Evolutionary conservation across 2,329 filamentous ascomycete genomes (phyloP).

Genomic region (Dothideomycetidae sp.): DNA sequence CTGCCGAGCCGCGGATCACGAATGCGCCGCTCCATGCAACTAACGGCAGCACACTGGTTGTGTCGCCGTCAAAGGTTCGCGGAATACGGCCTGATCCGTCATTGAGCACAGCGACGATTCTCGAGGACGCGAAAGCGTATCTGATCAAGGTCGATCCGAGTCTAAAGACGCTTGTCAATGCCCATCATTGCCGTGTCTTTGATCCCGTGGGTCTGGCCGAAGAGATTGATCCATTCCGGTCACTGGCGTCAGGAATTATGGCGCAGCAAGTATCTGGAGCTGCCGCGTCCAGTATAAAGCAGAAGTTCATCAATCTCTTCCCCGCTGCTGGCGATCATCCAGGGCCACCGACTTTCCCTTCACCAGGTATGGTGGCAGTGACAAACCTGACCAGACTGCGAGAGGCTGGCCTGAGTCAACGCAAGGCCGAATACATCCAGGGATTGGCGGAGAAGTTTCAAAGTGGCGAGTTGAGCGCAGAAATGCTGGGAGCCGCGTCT

Average conservation of each 20-base stretch:
- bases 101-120: conserved; percentile 54
- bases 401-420: conserved; percentile 75
- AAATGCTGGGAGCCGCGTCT: conserved; percentile 59
- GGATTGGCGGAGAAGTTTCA: conserved; percentile 74
- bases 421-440: conserved; percentile 89
- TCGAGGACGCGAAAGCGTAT: conserved; percentile 62
- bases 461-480: conserved; percentile 57
- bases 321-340: conserved; percentile 18
- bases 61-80: conserved; percentile 29
- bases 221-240: conserved; percentile 75
- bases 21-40: conserved; percentile 62
- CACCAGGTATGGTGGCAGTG: conserved; percentile 55
- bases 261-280: conserved; percentile 92
- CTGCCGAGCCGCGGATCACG: conserved; percentile 49
- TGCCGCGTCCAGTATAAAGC: conserved; percentile 77
- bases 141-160: conserved; percentile 54
- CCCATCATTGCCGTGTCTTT: conserved; percentile 65
- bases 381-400: conserved; percentile 54
- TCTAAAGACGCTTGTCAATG: conserved; percentile 56
- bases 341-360: conserved; percentile 46
- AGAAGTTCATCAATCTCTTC: conserved; percentile 69
- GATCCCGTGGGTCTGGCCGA: conserved; percentile 70
- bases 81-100: conserved; percentile 28
- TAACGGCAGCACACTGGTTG: conserved; percentile 47
- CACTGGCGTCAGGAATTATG: conserved; percentile 74